Conservation (phyloP, 805 yeast species). For the Saccharomycopsis sp. region DNA sequence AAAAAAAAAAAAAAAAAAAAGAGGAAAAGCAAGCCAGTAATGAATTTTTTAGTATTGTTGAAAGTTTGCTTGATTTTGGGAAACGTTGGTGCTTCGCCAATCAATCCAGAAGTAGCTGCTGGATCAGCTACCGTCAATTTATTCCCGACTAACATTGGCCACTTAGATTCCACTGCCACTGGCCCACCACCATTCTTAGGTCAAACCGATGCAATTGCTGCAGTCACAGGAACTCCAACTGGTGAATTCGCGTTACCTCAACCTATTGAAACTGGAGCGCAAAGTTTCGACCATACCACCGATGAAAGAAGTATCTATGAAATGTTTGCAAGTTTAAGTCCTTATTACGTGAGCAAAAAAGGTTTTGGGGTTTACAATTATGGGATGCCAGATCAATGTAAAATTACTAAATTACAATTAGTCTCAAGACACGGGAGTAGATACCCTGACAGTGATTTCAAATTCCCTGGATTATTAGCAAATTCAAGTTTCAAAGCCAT, state of each 20-base stretch:
- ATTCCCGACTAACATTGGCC: slow-evolving; percentile 19
- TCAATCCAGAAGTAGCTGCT: slow-evolving; percentile 12
- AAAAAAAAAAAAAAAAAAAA: too few species aligned
- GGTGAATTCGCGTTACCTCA: slow-evolving; percentile 18
- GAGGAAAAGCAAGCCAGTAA: slow-evolving; percentile 2
- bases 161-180: slow-evolving; percentile 17
- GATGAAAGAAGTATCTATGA: slow-evolving; percentile 21
- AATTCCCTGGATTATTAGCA: slow-evolving; percentile 31
- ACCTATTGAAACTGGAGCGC: slow-evolving; percentile 22
- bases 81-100: slow-evolving; percentile 11
- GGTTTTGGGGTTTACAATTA: slow-evolving; percentile 24
- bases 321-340: slow-evolving; percentile 21
- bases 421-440: slow-evolving; percentile 77
- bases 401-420: slow-evolving; percentile 59
- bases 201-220: slow-evolving; percentile 18
- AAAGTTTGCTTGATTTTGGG: not conserved
- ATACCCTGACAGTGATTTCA: slow-evolving; percentile 43
- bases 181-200: slow-evolving; percentile 19
- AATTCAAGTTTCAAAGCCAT: slow-evolving; percentile 27
- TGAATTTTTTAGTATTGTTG: not conserved
- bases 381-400: slow-evolving; percentile 33
- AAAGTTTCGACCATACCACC: slow-evolving; percentile 19
- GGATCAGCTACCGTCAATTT: slow-evolving; percentile 9
- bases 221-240: slow-evolving; percentile 18
- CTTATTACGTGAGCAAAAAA: slow-evolving; percentile 21